A percentile compares a stretch with the other conserved stretches of the same genome.
These are phyloP conservation scores for Haberlea rhodopensis DNA, from an alignment of 257 asterid genomes.

Conservation along the genomic window DNA sequence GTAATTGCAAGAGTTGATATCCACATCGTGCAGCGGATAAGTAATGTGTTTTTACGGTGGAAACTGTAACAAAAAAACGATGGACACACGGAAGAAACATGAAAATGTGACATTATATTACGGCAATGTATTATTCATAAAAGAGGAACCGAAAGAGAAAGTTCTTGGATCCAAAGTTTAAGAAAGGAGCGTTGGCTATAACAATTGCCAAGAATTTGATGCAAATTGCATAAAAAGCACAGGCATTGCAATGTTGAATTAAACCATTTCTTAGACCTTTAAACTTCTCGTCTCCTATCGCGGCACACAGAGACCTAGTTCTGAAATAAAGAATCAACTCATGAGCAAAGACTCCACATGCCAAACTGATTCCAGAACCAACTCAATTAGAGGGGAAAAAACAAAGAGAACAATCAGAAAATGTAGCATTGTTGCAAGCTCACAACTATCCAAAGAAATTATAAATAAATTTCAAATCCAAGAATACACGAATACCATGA, in stretches of 20 bases:
- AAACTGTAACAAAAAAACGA: neutral
- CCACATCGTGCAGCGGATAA: neutral
- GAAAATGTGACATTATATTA: neutral
- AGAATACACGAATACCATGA: neutral
- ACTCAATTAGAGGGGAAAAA: neutral
- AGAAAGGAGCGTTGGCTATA: neutral
- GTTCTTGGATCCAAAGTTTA: neutral
- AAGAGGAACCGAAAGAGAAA: neutral
- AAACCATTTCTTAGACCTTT: conserved; percentile 35
- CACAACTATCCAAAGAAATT: neutral
- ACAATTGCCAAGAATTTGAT: neutral
- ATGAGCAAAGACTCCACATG: conserved; percentile 17
- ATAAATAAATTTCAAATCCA: neutral
- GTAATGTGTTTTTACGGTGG: neutral
- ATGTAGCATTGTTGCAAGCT: neutral
- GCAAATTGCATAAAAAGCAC: neutral
- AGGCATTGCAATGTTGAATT: conserved; percentile 13
- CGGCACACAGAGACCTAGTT: conserved; percentile 71
- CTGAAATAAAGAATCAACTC: conserved; percentile 37
- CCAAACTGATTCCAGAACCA: neutral
- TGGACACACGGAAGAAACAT: neutral
- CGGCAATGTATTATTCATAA: neutral
- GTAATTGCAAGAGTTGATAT: neutral
- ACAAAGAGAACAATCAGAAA: neutral
- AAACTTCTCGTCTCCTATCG: conserved; percentile 48